Evolutionary conservation across 2,329 filamentous ascomycete genomes (phyloP), one percentile per base, ranked within the genome.

Genomic region (Thelonectria olida): DNA sequence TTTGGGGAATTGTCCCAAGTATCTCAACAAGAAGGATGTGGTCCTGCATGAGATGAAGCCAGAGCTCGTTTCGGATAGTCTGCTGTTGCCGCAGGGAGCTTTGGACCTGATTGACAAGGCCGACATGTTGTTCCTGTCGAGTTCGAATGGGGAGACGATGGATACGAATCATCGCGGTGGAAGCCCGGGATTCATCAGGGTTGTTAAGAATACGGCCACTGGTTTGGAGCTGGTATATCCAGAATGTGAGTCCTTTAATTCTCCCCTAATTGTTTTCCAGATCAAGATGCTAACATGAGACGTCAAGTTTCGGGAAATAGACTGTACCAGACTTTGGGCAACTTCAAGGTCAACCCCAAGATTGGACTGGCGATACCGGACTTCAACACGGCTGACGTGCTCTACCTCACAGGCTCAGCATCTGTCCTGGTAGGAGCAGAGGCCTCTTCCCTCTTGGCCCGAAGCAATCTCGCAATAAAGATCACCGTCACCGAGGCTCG

Each of bases 1-100:
- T 66, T 71, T 96, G 79, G 89, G 92, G 0, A 96, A 96, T 69
- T 96, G 92, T 69, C 92, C 93, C 2, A 97, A 97, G 76, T 97
- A 97, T 69, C 74, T 97, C 31, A 96, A 95, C 75, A 87, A 86
- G 70, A 93, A 91, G 73, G 79, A 80, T 2, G 86, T 96, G 38
- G 72, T 77, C 2, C 82, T 84, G 5, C 64, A 67, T 25, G 55
- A 50, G 3, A 82, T 85, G 44, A 62, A 80, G 0, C 84, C 90
- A 2, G 73, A 80, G 13, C 86, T 91, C 4, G 71, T 80, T 5
- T 72, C 76, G 4, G 76, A 77, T 28, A 72, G 73, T 2, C 63
- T 79, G 8, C 78, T 76, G 23, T 77, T 94, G 4, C 76, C 85
- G 0, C 68, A 73, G 7, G 80, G 82, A 50, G 90, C 89, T 1